Evolutionary conservation across 2,329 filamentous ascomycete species (phyloP).

Genomic region (Hymenotorrendiella dingleyae): DNA sequence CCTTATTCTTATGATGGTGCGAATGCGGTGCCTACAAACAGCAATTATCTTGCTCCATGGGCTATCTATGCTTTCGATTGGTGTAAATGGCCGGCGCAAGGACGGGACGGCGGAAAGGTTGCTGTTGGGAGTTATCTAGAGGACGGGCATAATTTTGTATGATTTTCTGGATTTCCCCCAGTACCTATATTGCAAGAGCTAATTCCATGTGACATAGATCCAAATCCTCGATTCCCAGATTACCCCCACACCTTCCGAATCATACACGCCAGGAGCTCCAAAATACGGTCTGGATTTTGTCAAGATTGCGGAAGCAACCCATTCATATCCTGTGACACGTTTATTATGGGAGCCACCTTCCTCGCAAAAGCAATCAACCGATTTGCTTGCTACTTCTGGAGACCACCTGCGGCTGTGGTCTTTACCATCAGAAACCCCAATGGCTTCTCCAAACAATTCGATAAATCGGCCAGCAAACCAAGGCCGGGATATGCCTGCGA

Average conservation of each 20-base stretch:
- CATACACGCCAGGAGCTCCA: constrained; percentile 62
- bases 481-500: constrained; percentile 50
- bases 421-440: constrained; percentile 63
- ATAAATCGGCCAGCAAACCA: constrained; percentile 60
- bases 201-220: constrained; percentile 55
- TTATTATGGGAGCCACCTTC: constrained; percentile 95
- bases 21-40: constrained; percentile 64
- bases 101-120: constrained; percentile 79
- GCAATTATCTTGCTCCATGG: constrained; percentile 92
- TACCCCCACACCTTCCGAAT: constrained; percentile 60
- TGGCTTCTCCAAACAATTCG: constrained; percentile 52
- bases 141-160: constrained; percentile 95
- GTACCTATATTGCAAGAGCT: not conserved
- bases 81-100: constrained; percentile 94
- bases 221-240: constrained; percentile 93
- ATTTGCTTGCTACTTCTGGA: constrained; percentile 89
- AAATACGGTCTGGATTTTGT: constrained; percentile 82
- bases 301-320: constrained; percentile 91
- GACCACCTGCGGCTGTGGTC: constrained; percentile 95
- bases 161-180: constrained; percentile 20
- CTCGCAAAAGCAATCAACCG: constrained; percentile 89
- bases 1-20: constrained; percentile 59
- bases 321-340: constrained; percentile 94
- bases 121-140: constrained; percentile 95
- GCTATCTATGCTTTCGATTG: constrained; percentile 95